phyloP scores from a whole-genome alignment of 208 protist genomes.

The Wallacemonas collosoma region DNA sequence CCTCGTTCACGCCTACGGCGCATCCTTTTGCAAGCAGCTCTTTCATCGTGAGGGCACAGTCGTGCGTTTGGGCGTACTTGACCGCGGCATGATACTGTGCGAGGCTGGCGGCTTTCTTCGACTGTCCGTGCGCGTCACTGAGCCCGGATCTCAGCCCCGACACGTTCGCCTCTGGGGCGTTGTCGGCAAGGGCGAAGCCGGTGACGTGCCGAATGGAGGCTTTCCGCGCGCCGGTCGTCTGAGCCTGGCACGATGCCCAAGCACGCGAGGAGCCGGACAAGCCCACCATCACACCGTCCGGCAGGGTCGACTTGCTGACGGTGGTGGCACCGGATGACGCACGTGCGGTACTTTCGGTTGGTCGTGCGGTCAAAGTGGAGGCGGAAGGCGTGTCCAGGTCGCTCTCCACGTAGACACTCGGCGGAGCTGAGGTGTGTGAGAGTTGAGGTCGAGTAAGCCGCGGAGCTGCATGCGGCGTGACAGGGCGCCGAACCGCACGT shows the following conservation, averaged over 20 bases:
- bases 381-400: not conserved
- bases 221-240: not conserved
- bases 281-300: not conserved
- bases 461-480: not conserved
- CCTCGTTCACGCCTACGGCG: not conserved
- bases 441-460: not conserved
- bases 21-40: slow-evolving; percentile 17
- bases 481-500: not conserved
- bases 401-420: not conserved
- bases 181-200: too few relatives aligned
- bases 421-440: too few relatives aligned
- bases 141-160: too few relatives aligned
- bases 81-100: slow-evolving; percentile 21
- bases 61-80: slow-evolving; percentile 12
- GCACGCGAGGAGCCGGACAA: not conserved
- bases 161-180: too few relatives aligned
- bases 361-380: slow-evolving; percentile 3
- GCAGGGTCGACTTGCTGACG: not conserved
- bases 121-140: too few relatives aligned
- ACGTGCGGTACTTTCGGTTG: not conserved
- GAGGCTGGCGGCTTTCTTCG: not conserved
- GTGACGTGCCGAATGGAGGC: too few relatives aligned
- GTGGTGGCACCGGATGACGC: not conserved
- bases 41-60: slow-evolving; percentile 11
- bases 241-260: not conserved